Base-by-base conservation (phyloP, 768 basidiomycete species). In the Cubamyces sp. region DNA sequence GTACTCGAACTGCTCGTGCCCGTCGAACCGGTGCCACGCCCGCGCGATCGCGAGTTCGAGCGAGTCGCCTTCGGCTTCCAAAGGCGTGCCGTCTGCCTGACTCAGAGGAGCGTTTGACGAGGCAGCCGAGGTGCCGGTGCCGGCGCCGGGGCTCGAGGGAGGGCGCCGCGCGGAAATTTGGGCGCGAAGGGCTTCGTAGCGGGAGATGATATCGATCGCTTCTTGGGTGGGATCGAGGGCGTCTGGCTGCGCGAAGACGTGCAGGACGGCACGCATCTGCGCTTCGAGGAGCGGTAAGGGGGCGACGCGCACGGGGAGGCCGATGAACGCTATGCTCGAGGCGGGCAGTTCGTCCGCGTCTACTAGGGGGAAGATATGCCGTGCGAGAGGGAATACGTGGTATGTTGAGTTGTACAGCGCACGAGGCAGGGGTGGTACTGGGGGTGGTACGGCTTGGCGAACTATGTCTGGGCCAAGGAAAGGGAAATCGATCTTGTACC, bases 201-300 rank as follows among this genome's bases (percentile, higher is more conserved):
- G 83, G 6, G 78, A 72, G 26, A 84, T 68, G 57, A 88, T 72
- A n/a, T 75, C 81, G 25, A 75, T 73, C 0, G 78, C 75, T 68
- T 88, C 88, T 34, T 73, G 68, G 3, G 75, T 73, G 34, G 71
- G 58, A 63, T 91, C 81, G 7, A 91, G 73, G 21, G 78, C 72
- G 25, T 71, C 70, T 0, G 84, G 85, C 54, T 84, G 66, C 15
- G 76, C 76, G 61, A 91, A 88, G 0, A 81, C 83, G 23, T 78
- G 78, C 21, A 87, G 71, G 7, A 84, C 79, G 2, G 85, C 87
- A 0, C 82, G 83, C 0, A 88, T 87, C 74, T 96, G 95, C 0
- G 84, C 84, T 73, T 97, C 92, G 50, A 88, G 78, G 0, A 94
- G 69, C 1, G 92, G 93, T 61, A 96, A 82, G 3, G 94, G 94